phyloP scores from a whole-genome alignment of 257 asterid genomes.

The Salvia splendens region DNA sequence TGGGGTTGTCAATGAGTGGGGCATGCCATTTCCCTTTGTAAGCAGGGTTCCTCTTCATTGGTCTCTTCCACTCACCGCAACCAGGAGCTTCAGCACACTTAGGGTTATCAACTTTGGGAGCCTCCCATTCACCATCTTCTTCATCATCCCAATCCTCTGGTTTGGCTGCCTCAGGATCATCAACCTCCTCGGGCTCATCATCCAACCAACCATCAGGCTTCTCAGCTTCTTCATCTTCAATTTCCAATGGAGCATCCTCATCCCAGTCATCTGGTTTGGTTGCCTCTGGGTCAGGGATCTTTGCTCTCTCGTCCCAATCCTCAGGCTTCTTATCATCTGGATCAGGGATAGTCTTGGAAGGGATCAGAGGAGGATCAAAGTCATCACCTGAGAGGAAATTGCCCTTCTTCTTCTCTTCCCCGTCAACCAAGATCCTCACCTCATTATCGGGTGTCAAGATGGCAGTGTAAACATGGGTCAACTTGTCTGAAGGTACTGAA shows the following conservation, averaged over 20 bases:
- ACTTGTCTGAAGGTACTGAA: conserved; percentile 83
- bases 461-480: conserved; percentile 96
- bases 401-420: conserved; percentile 92
- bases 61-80: conserved; percentile 96
- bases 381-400: conserved; percentile 76
- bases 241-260: conserved; percentile 90
- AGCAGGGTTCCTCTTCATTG: conserved; percentile 80
- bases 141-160: conserved; percentile 99
- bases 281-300: conserved; percentile 93
- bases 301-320: conserved; percentile 96
- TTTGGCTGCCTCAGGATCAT: conserved; percentile 89
- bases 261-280: conserved; percentile 97
- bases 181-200: conserved; percentile 95
- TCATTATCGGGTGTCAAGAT: conserved; percentile 75
- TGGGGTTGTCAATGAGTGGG: conserved; percentile 84
- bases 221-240: conserved; percentile 80
- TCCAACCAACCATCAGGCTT: conserved; percentile 99
- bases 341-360: conserved; percentile 88
- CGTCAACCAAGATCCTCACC: conserved; percentile 75
- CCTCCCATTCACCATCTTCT: conserved; percentile 99
- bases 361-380: conserved; percentile 88
- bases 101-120: conserved; percentile 84
- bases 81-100: conserved; percentile 86
- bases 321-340: conserved; percentile 96
- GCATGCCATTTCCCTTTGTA: conserved; percentile 94